A percentile compares a stretch with the other conserved stretches of the same genome.
Conservation (phyloP, 495 filamentous ascomycete genomes). For the Aspergillus asperescens region DNA sequence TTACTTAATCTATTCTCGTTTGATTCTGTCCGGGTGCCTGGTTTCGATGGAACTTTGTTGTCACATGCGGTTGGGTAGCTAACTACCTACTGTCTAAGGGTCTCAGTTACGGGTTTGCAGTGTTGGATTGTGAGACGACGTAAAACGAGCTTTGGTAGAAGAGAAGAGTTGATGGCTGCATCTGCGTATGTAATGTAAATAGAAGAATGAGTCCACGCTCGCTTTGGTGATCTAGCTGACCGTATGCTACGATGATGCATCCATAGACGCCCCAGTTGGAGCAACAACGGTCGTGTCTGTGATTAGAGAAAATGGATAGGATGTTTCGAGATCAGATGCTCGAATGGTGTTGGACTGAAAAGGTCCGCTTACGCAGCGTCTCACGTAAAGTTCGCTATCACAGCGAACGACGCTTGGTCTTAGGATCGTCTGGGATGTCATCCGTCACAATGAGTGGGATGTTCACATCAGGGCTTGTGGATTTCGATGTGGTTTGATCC, state of each 20-base stretch:
- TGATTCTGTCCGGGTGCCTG: too few species aligned
- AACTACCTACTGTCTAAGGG: too few species aligned
- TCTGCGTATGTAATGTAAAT: neutral
- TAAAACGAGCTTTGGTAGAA: neutral
- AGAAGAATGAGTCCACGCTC: neutral
- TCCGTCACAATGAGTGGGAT: slow-evolving; percentile 24
- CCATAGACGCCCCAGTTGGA: neutral
- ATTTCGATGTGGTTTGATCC: neutral
- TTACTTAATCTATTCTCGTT: too few species aligned
- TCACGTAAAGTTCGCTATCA: neutral
- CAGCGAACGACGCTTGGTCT: slow-evolving; percentile 1
- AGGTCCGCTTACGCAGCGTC: neutral
- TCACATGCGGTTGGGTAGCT: too few species aligned
- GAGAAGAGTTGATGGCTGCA: neutral
- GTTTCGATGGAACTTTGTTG: too few species aligned
- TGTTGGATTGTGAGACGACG: neutral
- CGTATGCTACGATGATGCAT: neutral
- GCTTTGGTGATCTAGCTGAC: neutral
- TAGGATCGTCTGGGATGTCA: slow-evolving; percentile 6
- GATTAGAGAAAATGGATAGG: neutral
- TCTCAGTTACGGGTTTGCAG: neutral
- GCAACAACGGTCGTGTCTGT: neutral
- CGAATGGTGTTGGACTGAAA: neutral
- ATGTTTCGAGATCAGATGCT: neutral
- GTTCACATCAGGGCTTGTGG: slow-evolving; percentile 3